These are phyloP conservation scores for Letharia lupina DNA, from an alignment of 495 filamentous ascomycete genomes.

Conservation along the genomic window DNA sequence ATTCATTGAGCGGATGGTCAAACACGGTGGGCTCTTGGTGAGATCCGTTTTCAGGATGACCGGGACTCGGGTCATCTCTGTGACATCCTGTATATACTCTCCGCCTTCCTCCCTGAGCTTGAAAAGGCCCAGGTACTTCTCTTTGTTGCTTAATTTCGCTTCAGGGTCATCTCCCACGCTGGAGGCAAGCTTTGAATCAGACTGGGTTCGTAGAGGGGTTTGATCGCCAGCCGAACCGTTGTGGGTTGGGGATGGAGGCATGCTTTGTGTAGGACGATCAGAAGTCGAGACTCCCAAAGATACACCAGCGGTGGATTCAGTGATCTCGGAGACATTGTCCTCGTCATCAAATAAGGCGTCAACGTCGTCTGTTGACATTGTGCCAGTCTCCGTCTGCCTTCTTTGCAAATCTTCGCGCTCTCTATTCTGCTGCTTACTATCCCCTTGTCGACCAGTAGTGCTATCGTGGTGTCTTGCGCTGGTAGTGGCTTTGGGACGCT, in stretches of 20 bases:
- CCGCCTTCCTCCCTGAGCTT: slow-evolving; percentile 84
- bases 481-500: slow-evolving; percentile 72
- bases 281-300: slow-evolving; percentile 54
- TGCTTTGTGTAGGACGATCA: slow-evolving; percentile 88
- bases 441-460: slow-evolving; percentile 67
- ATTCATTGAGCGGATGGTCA: slow-evolving; percentile 96
- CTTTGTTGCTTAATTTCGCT: slow-evolving; percentile 78
- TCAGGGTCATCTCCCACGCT: slow-evolving; percentile 61
- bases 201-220: slow-evolving; percentile 77
- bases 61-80: slow-evolving; percentile 92
- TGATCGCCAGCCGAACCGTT: slow-evolving; percentile 58
- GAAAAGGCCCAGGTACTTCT: slow-evolving; percentile 90
- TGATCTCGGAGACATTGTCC: slow-evolving; percentile 75
- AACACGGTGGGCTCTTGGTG: slow-evolving; percentile 96
- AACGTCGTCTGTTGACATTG: slow-evolving; percentile 79
- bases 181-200: slow-evolving; percentile 81
- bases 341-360: slow-evolving; percentile 93
- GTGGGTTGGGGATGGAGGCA: slow-evolving; percentile 83
- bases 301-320: slow-evolving; percentile 76
- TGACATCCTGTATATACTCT: slow-evolving; percentile 95
- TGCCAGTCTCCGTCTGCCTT: slow-evolving; percentile 86
- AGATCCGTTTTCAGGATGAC: slow-evolving; percentile 97
- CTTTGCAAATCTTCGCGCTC: slow-evolving; percentile 81
- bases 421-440: slow-evolving; percentile 66
- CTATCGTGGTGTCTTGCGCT: slow-evolving; percentile 47